These are phyloP conservation scores for Nicotiana benthamiana DNA, from an alignment of 257 asterid species.

Conservation along the genomic window DNA sequence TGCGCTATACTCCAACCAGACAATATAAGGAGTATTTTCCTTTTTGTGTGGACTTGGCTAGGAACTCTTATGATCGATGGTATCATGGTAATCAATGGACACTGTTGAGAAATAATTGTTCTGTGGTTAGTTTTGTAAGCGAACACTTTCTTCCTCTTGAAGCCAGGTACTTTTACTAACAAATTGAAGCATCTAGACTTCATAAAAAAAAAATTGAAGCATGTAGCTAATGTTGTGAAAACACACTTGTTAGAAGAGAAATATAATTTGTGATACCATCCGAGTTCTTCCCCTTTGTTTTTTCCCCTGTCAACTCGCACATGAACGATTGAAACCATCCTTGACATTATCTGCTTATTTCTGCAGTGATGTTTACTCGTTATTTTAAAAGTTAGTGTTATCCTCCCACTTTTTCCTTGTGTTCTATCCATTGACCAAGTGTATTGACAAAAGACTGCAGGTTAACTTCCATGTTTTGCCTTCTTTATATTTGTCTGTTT, in stretches of 20 bases:
- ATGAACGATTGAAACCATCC: background rate
- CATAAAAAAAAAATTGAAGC: background rate
- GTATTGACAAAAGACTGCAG: background rate
- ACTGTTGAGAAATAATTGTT: background rate
- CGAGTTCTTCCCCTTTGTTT: background rate
- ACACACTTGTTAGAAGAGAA: background rate
- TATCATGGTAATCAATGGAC: background rate
- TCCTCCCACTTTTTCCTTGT: background rate
- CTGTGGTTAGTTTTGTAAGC: background rate
- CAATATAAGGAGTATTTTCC: background rate
- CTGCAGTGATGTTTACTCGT: background rate
- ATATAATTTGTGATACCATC: background rate
- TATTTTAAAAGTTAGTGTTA: background rate
- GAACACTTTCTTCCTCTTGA: background rate
- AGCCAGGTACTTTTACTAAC: background rate
- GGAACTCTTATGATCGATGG: background rate
- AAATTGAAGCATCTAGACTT: background rate
- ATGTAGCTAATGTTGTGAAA: background rate
- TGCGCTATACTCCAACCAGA: background rate
- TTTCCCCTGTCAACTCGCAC: background rate
- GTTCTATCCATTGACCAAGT: background rate
- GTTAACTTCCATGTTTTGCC: background rate
- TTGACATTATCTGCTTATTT: background rate
- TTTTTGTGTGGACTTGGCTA: background rate
- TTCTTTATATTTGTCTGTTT: background rate